Conservation (phyloP, 495 filamentous ascomycete genomes). For the Xylaria sp. region DNA sequence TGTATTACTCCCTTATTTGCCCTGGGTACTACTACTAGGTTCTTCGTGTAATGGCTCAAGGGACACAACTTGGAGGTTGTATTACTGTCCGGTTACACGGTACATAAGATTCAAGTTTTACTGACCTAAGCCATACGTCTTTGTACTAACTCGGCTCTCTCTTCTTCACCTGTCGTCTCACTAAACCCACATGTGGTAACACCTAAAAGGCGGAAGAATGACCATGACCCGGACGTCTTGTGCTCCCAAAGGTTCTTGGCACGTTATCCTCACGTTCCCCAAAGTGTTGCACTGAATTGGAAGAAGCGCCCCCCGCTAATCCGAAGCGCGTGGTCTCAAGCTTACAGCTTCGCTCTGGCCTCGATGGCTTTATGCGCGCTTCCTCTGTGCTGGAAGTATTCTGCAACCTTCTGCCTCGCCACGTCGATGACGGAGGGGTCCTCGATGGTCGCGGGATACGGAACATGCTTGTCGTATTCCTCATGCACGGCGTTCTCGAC, state of each 20-base stretch:
- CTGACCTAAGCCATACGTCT: not conserved
- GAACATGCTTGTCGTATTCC: slow-evolving; percentile 56
- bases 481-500: slow-evolving; percentile 70
- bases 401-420: slow-evolving; percentile 54
- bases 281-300: not conserved
- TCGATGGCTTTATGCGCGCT: slow-evolving; percentile 59
- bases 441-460: slow-evolving; percentile 62
- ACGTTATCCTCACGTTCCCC: too few relatives aligned
- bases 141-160: not conserved
- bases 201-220: not conserved
- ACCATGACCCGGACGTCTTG: too few relatives aligned
- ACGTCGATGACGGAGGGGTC: slow-evolving; percentile 57
- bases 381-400: slow-evolving; percentile 57
- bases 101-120: not conserved
- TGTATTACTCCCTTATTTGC: not conserved
- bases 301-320: not conserved
- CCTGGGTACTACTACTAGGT: not conserved
- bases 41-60: not conserved
- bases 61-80: not conserved
- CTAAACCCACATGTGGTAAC: not conserved
- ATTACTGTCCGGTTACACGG: not conserved
- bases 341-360: slow-evolving; percentile 64
- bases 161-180: not conserved
- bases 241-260: not conserved
- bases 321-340: not conserved